Percentiles rank a stretch among this genome's conserved stretches.
phyloP scores from a whole-genome alignment of 371 early-diverging fungal species.

The Coemansia sp. region DNA sequence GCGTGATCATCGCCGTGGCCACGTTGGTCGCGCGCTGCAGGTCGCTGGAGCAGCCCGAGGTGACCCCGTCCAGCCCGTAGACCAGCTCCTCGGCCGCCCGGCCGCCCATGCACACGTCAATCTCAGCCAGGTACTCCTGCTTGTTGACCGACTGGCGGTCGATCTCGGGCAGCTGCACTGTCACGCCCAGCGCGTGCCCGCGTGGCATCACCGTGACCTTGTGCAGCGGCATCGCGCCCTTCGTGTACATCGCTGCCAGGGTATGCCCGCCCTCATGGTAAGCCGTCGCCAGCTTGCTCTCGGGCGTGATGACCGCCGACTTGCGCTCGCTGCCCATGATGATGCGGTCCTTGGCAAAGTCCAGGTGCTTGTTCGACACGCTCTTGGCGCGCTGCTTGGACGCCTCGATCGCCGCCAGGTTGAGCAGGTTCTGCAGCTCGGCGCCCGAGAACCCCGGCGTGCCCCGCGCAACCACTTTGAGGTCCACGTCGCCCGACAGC shows the following conservation, averaged over 20 bases:
- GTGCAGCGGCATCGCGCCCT: constrained; percentile 95
- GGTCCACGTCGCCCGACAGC: constrained; percentile 65
- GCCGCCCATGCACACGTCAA: constrained; percentile 98
- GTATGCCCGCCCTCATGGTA: constrained; percentile 99
- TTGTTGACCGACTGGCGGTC: constrained; percentile 85
- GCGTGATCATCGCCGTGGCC: constrained; percentile 89
- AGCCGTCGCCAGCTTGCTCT: constrained; percentile 85
- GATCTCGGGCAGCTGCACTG: constrained; percentile 91
- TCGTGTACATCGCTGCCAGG: constrained; percentile 92
- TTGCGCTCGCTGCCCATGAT: constrained; percentile 97
- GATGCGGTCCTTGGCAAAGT: constrained; percentile 96
- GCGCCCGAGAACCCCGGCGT: constrained; percentile 98
- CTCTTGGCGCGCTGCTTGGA: constrained; percentile 68
- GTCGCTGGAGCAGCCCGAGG: constrained; percentile 92
- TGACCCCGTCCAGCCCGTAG: constrained; percentile 90
- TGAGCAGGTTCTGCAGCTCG: constrained; percentile 94
- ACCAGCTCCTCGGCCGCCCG: constrained; percentile 95
- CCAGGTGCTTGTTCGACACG: constrained; percentile 80
- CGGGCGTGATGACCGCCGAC: constrained; percentile 87
- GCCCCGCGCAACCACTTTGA: constrained; percentile 87
- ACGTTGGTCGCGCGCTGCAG: constrained; percentile 87
- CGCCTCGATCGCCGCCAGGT: constrained; percentile 94
- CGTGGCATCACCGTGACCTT: constrained; percentile 99
- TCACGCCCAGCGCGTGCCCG: constrained; percentile 86
- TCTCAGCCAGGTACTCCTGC: constrained; percentile 80